Evolutionary conservation across 495 filamentous ascomycete genomes (phyloP), one percentile per base, ranked within the genome.

Genomic region (Daldinia caldariorum): DNA sequence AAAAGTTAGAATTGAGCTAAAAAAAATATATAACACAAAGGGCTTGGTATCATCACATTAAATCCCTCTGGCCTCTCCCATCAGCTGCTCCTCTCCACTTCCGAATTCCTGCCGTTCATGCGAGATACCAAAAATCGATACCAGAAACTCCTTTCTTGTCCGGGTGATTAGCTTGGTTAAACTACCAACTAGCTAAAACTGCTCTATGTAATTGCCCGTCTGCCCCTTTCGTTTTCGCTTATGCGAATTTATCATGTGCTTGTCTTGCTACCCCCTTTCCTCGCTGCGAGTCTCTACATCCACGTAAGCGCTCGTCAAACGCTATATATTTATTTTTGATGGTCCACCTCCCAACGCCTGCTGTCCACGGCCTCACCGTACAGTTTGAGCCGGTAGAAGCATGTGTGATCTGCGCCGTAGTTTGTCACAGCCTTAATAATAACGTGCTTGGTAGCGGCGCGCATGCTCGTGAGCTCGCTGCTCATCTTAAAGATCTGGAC

Each of bases 311-410:
- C 41, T n/a, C 18, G 9, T 16, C 6, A 20, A 20, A 45, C 41
- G 6, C 41, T 35, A 35, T 35, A 7, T 3, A 5, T 35, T 20
- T 47, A 10, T 3, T 47, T 16, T 47, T 20, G 12, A 47, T 18
- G 2, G 3, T 0, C 9, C 4, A 22, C 18, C 9, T 10, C 14
- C 47, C 53, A 63, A 35, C 32, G 50, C 67, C 7, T 50, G n/a
- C 57, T 45, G 18, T 73, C 67, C 35, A 67, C 54, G 53, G 72
- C 45, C 16, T 86, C 75, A 6, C 88, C 88, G 65, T 86, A 88
- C 62, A 90, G 34, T 26, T 83, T 67, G 12, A 89, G 63, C 10
- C 88, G 78, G 75, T 90, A 91, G 61, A 91, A 79, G 76, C 89
- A 91, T 3, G 89, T 89, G 63, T 84, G 84, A 31, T 86, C 83